A percentile compares a stretch with the other conserved stretches of the same genome.
Evolutionary conservation across 306 rosid species (phyloP).

Genomic region (Cicer cuneatum): DNA sequence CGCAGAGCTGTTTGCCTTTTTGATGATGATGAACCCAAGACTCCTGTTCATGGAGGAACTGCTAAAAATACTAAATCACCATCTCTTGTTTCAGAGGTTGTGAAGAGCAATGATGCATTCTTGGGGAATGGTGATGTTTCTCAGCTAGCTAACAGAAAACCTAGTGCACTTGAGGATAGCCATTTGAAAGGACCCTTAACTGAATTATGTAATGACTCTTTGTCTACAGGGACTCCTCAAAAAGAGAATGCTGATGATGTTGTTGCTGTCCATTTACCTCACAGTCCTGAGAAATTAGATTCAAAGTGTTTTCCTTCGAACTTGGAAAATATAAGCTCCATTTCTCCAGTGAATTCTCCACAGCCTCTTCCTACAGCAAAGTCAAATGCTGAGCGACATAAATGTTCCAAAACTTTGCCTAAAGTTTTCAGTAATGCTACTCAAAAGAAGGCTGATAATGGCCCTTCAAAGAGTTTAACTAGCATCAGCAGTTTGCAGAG

Average conservation of each 20-base stretch:
- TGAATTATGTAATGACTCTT: conserved; percentile 47
- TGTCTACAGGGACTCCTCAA: conserved; percentile 46
- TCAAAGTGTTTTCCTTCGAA: conserved; percentile 50
- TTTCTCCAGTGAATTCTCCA: conserved; percentile 73
- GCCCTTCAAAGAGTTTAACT: conserved; percentile 54
- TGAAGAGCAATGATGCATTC: conserved; percentile 51
- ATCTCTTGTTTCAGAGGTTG: conserved; percentile 49
- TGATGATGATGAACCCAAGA: conserved; percentile 39
- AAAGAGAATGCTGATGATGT: conserved; percentile 54
- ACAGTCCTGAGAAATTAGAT: conserved; percentile 54
- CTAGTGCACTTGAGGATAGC: conserved; percentile 50
- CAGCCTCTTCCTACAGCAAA: conserved; percentile 44
- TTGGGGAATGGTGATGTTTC: conserved; percentile 47
- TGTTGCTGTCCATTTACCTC: conserved; percentile 41
- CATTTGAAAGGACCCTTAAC: conserved; percentile 55
- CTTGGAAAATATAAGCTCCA: conserved; percentile 52
- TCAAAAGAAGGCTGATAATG: conserved; percentile 59
- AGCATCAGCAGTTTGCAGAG: conserved; percentile 54
- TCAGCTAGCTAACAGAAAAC: conserved; percentile 44
- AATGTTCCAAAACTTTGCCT: conserved; percentile 51
- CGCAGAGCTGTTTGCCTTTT: conserved; percentile 49
- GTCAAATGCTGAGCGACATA: conserved; percentile 55
- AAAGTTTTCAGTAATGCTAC: conserved; percentile 53
- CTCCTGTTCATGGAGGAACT: conserved; percentile 56
- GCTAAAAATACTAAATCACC: conserved; percentile 57